Conservation (phyloP, 1,284 basidiomycete genomes). For the Waitea zeae region DNA sequence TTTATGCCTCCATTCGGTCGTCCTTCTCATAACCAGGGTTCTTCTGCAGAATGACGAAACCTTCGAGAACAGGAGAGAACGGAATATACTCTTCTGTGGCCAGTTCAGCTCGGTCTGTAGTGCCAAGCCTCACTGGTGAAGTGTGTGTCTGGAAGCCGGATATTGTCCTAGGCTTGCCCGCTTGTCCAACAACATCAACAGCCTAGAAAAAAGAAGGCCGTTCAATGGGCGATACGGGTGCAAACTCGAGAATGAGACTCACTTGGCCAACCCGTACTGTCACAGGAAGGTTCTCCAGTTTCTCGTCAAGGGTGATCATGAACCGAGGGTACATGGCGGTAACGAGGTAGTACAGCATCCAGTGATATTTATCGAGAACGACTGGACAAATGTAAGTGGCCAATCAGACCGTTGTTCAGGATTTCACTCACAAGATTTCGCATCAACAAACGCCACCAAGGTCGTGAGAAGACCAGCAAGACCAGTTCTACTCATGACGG, state of each 20-base stretch:
- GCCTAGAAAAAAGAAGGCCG: slow-evolving; percentile 31
- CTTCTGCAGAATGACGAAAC: slow-evolving; percentile 78
- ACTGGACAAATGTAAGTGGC: slow-evolving; percentile 26
- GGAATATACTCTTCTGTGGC: slow-evolving; percentile 96
- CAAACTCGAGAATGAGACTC: too few species aligned
- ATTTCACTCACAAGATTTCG: slow-evolving; percentile 66
- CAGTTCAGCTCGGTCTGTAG: slow-evolving; percentile 86
- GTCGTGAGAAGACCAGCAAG: slow-evolving; percentile 86
- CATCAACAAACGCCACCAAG: slow-evolving; percentile 84
- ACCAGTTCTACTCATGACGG: slow-evolving; percentile 78
- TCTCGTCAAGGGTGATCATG: slow-evolving; percentile 92
- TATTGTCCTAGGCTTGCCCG: slow-evolving; percentile 81
- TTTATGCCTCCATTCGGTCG: slow-evolving; percentile 56
- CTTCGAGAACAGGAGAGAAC: slow-evolving; percentile 79
- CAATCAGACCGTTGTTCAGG: slow-evolving; percentile 1
- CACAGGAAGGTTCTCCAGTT: slow-evolving; percentile 71
- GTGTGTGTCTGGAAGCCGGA: slow-evolving; percentile 96
- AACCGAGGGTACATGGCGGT: slow-evolving; percentile 98
- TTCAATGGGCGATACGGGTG: slow-evolving; percentile 5
- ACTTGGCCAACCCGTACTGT: slow-evolving; percentile 93
- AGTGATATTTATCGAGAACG: slow-evolving; percentile 88
- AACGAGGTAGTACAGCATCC: slow-evolving; percentile 95
- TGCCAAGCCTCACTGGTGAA: slow-evolving; percentile 88
- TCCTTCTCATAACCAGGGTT: slow-evolving; percentile 75
- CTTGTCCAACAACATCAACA: slow-evolving; percentile 82